Conservation (phyloP, 495 filamentous ascomycete species). For the Beverwykella pulmonaria region DNA sequence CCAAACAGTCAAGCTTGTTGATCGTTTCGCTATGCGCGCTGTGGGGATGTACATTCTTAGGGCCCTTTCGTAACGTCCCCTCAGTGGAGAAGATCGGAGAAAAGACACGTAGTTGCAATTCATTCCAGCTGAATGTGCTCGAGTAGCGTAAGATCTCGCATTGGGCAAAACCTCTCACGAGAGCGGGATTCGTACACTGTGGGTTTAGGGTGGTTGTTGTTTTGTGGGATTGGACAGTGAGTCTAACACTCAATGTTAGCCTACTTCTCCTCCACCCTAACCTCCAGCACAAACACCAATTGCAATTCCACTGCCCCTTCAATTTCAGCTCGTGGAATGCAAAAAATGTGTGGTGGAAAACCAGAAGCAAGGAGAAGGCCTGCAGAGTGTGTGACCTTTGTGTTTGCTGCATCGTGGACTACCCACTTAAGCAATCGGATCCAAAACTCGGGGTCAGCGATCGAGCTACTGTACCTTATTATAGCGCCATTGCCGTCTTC, state of each 20-base stretch:
- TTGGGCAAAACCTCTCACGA: too few relatives aligned
- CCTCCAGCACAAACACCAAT: slow-evolving; percentile 9
- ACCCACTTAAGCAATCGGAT: background rate
- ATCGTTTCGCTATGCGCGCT: background rate
- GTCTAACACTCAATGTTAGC: slow-evolving; percentile 13
- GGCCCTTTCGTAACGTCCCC: background rate
- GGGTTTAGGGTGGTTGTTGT: background rate
- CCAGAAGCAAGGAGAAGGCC: slow-evolving; percentile 5
- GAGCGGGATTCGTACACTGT: background rate
- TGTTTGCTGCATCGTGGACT: background rate
- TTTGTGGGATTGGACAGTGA: background rate
- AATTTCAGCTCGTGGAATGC: background rate
- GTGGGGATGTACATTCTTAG: background rate
- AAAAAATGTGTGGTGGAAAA: background rate
- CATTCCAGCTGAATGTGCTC: background rate
- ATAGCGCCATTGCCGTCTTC: background rate
- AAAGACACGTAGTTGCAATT: background rate
- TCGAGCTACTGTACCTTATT: background rate
- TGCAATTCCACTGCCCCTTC: slow-evolving; percentile 6
- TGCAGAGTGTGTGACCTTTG: slow-evolving; percentile 1
- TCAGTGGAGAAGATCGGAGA: background rate
- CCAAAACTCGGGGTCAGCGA: background rate
- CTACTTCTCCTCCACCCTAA: slow-evolving; percentile 1
- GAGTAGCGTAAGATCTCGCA: background rate
- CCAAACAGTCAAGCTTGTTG: background rate